Percentiles rank a stretch among this genome's conserved stretches.
Evolutionary conservation across 768 basidiomycete genomes (phyloP).

Genomic region (Obba rivulosa): DNA sequence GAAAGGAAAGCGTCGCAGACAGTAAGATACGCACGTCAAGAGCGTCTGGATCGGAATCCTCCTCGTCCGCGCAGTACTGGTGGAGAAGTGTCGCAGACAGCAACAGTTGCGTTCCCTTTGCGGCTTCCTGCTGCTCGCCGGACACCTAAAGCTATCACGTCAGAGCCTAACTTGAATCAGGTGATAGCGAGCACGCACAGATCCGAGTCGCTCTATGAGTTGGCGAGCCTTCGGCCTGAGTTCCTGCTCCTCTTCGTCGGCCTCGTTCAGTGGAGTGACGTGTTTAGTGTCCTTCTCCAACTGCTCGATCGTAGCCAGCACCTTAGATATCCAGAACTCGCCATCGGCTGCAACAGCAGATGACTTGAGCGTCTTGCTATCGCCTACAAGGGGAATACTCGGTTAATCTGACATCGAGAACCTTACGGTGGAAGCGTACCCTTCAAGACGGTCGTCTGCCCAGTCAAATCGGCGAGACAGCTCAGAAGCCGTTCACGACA

Average conservation of each 20-base stretch:
- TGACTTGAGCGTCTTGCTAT: slow-evolving; percentile 49
- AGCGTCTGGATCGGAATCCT: slow-evolving; percentile 41
- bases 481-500: slow-evolving; percentile 69
- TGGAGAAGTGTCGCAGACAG: slow-evolving; percentile 66
- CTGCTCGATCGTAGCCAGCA: slow-evolving; percentile 46
- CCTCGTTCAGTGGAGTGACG: slow-evolving; percentile 42
- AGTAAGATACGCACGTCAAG: slow-evolving; percentile 47
- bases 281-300: slow-evolving; percentile 71
- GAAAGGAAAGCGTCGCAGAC: slow-evolving; percentile 1
- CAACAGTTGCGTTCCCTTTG: slow-evolving; percentile 67
- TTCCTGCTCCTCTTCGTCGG: slow-evolving; percentile 50
- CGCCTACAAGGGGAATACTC: slow-evolving; percentile 21
- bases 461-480: slow-evolving; percentile 69
- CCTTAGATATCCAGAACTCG: slow-evolving; percentile 72
- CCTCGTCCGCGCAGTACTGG: slow-evolving; percentile 62
- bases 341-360: slow-evolving; percentile 65
- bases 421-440: slow-evolving; percentile 31
- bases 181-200: slow-evolving; percentile 31
- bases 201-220: slow-evolving; percentile 35
- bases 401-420: neutral
- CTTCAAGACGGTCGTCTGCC: slow-evolving; percentile 44
- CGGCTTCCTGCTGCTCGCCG: slow-evolving; percentile 43
- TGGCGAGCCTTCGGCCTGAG: slow-evolving; percentile 42
- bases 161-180: neutral
- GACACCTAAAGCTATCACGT: slow-evolving; percentile 25